Conservation (phyloP, 2,329 filamentous ascomycete genomes). For the Parafenestella ontariensis region DNA sequence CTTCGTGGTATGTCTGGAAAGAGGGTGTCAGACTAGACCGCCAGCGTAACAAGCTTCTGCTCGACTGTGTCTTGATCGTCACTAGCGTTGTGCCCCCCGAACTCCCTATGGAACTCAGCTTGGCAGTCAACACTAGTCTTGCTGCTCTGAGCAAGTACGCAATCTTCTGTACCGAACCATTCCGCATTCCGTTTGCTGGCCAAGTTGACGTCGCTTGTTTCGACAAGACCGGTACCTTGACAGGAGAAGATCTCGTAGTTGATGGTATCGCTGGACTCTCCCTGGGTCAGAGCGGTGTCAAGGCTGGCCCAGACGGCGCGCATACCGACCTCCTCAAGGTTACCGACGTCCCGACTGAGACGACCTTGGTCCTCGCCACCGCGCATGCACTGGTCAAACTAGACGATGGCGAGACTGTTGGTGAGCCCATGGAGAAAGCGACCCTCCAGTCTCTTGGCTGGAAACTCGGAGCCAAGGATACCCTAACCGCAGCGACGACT, state of each 20-base stretch:
- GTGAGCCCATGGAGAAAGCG: constrained; percentile 99
- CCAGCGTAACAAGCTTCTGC: constrained; percentile 94
- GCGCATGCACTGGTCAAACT: constrained; percentile 95
- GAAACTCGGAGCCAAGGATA: constrained; percentile 89
- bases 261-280: constrained; percentile 93
- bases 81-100: constrained; percentile 99
- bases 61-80: constrained; percentile 97
- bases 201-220: constrained; percentile 97
- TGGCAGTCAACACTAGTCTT: constrained; percentile 97
- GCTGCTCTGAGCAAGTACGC: constrained; percentile 93
- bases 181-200: constrained; percentile 95
- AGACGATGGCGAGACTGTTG: constrained; percentile 95
- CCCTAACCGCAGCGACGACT: constrained; percentile 72
- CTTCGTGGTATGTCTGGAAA: constrained; percentile 98
- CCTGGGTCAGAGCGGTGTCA: constrained; percentile 71
- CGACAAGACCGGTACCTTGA: constrained; percentile 97
- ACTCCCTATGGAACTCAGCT: constrained; percentile 94
- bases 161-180: constrained; percentile 98
- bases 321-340: constrained; percentile 80
- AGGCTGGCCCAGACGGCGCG: constrained; percentile 78
- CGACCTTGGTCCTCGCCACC: constrained; percentile 90
- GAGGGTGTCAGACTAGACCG: constrained; percentile 94
- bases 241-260: constrained; percentile 94
- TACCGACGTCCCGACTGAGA: constrained; percentile 74
- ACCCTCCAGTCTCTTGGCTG: constrained; percentile 89